Conservation (phyloP, 495 filamentous ascomycete genomes). For the Ramalina intermedia region DNA sequence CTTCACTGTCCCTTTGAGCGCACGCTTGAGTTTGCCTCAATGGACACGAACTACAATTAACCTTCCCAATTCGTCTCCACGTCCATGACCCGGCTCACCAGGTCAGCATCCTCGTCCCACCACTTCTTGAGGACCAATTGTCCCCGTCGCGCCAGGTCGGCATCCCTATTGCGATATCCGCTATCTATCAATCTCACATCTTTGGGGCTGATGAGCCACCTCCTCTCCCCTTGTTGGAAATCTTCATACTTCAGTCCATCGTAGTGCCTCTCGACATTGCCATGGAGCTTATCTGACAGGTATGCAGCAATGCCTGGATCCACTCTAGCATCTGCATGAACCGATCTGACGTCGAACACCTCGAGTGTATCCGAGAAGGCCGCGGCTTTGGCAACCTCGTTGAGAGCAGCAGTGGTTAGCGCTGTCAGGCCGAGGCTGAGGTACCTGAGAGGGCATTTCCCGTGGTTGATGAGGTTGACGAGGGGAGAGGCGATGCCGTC, state of each 20-base stretch:
- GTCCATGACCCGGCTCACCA: neutral
- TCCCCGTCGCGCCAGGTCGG: slow-evolving; percentile 20
- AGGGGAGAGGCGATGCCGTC: slow-evolving; percentile 8
- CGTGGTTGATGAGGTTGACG: slow-evolving; percentile 8
- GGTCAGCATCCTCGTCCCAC: slow-evolving; percentile 13
- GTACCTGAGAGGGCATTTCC: slow-evolving; percentile 7
- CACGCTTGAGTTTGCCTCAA: no score
- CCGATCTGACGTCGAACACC: slow-evolving; percentile 1
- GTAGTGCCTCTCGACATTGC: neutral
- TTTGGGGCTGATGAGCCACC: slow-evolving; percentile 21
- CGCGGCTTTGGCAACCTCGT: neutral
- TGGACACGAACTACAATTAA: no score
- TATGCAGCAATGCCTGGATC: no score
- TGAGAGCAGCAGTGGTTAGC: slow-evolving; percentile 6
- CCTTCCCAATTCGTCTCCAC: neutral
- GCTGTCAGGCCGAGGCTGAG: slow-evolving; percentile 16
- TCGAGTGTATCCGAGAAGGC: slow-evolving; percentile 3
- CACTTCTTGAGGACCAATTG: slow-evolving; percentile 17
- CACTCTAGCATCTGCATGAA: slow-evolving; percentile 12
- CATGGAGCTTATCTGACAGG: no score
- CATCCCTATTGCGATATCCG: slow-evolving; percentile 27
- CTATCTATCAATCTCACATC: slow-evolving; percentile 27
- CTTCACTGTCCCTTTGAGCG: no score
- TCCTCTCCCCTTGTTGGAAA: slow-evolving; percentile 16
- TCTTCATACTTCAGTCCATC: neutral